A percentile compares a stretch with the other conserved stretches of the same genome.
phyloP scores from a whole-genome alignment of 768 basidiomycete species.

The Cystofilobasidium capitatum region DNA sequence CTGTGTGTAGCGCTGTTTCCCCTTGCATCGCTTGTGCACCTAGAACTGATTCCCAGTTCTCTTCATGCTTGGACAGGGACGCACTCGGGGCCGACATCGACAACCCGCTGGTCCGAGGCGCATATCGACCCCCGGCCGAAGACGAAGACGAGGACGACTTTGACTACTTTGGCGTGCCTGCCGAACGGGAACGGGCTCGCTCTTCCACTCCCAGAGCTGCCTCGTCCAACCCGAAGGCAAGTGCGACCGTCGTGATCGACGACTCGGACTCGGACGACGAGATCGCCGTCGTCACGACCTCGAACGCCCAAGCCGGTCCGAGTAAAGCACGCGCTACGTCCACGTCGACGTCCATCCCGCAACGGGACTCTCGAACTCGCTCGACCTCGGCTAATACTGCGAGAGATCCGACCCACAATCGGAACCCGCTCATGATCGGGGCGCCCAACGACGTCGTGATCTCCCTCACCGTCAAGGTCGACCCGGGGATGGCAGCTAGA shows the following conservation, averaged over 20 bases:
- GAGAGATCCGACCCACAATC: background rate
- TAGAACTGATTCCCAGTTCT: background rate
- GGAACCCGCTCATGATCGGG: background rate
- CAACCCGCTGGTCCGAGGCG: background rate
- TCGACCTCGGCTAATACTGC: background rate
- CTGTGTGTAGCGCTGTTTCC: background rate
- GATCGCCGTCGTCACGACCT: too few relatives aligned
- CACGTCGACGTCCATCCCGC: background rate
- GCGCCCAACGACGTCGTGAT: background rate
- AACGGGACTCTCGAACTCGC: background rate
- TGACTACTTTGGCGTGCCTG: background rate
- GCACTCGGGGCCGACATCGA: background rate
- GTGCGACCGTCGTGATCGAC: background rate
- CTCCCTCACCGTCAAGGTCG: background rate
- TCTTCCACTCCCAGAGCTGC: background rate
- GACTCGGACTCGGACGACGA: conserved; percentile 4
- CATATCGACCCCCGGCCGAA: background rate
- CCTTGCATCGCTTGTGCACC: background rate
- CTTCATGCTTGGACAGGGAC: background rate
- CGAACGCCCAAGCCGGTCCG: too few relatives aligned
- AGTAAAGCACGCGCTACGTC: too few relatives aligned
- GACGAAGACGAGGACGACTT: background rate
- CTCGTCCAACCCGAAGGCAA: background rate
- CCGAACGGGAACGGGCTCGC: background rate
- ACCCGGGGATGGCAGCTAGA: background rate